Base-by-base conservation (phyloP, 129 eudicot genomes). In the Heracleum sosnowskyi region DNA sequence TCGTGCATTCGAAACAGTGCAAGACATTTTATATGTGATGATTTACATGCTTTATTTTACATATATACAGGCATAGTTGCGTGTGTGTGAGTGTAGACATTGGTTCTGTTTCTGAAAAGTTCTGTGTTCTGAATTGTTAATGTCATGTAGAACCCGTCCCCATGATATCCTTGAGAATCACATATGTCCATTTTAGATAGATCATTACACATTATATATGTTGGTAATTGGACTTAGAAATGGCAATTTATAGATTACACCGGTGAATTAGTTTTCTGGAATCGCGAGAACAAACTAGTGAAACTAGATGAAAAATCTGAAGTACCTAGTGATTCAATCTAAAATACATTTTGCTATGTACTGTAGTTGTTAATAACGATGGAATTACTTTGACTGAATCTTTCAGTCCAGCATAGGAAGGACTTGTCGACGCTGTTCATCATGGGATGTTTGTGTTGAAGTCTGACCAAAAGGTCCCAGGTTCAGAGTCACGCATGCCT, bases 1-100 rank as follows among this genome's bases (percentile, higher is more conserved):
- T 79, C 53, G 88, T 80, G 93, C 98, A 69, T 95, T 95, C 79
- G 97, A 91, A 82, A 91, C 84, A 10, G 98, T 95, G 76, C 98
- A 95, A 82, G 97, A 91, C 69, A 94, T 95, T 81, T 81, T 95
- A 53, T 66, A 42, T 88, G 98, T 93, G 75, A 77, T 89, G 49
- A 73, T 60, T 60, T 9, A 18, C 55, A 71, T 57, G 72, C 73
- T 81, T 62, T 39, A 81, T 0, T 34, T 5, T 6, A 36, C 35
- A 40, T 55, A 33, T 69, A 41, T 40, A 42, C 63, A 57, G 13
- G 63, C 34, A 1, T 69, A 22, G 22, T 6, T 6, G 13, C 3
- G 40, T 10, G 2, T 69, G 17, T 34, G 17, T 11, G 33, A 33
- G n/a, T 39, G 34, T 42, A 8, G 15, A 20, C 39, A 20, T 20